phyloP scores from a whole-genome alignment of 2,329 filamentous ascomycete species.

The Byssochlamys sp. region DNA sequence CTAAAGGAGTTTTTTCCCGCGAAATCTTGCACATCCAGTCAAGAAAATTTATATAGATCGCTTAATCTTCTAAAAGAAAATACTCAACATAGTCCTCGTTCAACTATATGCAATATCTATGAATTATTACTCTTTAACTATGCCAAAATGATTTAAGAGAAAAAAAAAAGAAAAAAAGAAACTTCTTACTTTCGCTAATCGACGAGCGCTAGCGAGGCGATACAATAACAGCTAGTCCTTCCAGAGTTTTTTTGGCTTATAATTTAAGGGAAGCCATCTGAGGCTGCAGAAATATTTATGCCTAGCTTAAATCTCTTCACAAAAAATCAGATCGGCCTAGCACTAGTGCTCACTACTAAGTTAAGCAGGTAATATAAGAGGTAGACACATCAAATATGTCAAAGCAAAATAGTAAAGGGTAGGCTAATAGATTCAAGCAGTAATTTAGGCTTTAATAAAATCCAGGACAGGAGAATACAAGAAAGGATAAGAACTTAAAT shows the following conservation, averaged over 20 bases:
- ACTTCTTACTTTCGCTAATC: slow-evolving; percentile 9
- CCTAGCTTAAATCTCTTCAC: slow-evolving; percentile 15
- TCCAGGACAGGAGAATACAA: background rate
- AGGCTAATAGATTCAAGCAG: background rate
- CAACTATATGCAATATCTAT: slow-evolving; percentile 17
- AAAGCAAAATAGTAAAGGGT: background rate
- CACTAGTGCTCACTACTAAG: slow-evolving; percentile 13
- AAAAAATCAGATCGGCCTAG: slow-evolving; percentile 18
- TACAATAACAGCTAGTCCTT: slow-evolving; percentile 15
- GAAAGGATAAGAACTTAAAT: no score
- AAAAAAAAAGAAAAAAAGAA: background rate
- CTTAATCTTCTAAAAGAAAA: slow-evolving; percentile 14
- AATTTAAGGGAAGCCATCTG: slow-evolving; percentile 17
- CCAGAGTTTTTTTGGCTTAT: no score
- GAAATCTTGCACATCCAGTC: slow-evolving; percentile 17
- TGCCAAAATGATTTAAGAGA: background rate
- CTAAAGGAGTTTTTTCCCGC: background rate
- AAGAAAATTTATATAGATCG: slow-evolving; percentile 20
- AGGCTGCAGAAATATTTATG: slow-evolving; percentile 14
- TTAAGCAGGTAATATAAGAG: slow-evolving; percentile 4
- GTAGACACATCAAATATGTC: slow-evolving; percentile 5
- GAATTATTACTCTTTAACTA: background rate
- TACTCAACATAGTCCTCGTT: slow-evolving; percentile 15
- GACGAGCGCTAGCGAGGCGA: no score
- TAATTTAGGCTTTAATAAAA: background rate